Evolutionary conservation across 2,329 filamentous ascomycete species (phyloP).

Genomic region (Lecanosticta acicola): DNA sequence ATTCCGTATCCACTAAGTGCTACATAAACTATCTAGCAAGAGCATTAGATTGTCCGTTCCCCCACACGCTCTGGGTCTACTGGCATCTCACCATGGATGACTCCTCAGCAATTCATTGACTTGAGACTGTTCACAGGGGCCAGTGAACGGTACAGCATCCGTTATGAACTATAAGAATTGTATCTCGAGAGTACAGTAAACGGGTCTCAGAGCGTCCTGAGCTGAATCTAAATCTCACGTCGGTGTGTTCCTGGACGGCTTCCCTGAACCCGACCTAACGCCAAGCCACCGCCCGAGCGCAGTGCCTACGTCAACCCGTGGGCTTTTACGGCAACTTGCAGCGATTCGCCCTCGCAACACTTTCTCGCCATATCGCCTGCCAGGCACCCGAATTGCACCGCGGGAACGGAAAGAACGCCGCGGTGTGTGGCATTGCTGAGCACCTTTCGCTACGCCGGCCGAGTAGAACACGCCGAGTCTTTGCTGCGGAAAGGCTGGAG

Average conservation of each 20-base stretch:
- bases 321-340: not conserved
- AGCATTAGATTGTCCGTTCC: too few species aligned
- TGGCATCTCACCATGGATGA: too few species aligned
- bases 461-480: not conserved
- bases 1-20: not conserved
- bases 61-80: too few species aligned
- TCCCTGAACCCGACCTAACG: not conserved
- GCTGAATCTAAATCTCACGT: not conserved
- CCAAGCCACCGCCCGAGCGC: not conserved
- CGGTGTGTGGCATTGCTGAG: constrained; percentile 5
- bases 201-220: too few species aligned
- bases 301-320: constrained; percentile 1
- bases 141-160: too few species aligned
- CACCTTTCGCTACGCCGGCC: constrained; percentile 18
- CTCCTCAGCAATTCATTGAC: too few species aligned
- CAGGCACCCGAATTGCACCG: not conserved
- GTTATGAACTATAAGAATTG: too few species aligned
- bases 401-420: not conserved
- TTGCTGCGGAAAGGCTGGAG: constrained; percentile 1
- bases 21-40: too few species aligned
- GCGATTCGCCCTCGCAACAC: not conserved
- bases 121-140: too few species aligned
- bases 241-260: not conserved
- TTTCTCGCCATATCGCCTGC: not conserved
- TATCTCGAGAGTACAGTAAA: too few species aligned